phyloP scores from a whole-genome alignment of 352 stramenopile genomes.

The Phytophthora citricola region DNA sequence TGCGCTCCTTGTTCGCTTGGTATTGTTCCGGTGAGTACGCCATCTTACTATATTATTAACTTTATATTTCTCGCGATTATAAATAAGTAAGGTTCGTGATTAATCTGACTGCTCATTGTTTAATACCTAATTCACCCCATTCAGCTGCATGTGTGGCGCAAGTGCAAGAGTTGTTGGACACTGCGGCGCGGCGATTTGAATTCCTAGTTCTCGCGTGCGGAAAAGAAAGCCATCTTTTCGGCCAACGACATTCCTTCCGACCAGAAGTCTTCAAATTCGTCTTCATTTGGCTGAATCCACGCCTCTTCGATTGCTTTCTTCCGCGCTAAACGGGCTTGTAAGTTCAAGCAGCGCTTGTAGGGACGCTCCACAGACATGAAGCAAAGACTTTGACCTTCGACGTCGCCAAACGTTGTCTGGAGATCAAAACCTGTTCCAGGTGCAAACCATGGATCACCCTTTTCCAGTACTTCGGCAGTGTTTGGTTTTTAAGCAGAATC shows the following conservation, averaged over 20 bases:
- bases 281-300: constrained; percentile 27
- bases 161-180: no score
- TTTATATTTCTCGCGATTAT: no score
- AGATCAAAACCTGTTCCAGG: constrained; percentile 16
- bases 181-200: no score
- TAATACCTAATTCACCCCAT: no score
- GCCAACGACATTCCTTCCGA: constrained; percentile 24
- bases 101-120: no score
- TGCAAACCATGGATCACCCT: constrained; percentile 1
- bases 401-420: constrained; percentile 23
- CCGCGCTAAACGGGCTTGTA: constrained; percentile 21
- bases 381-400: constrained; percentile 14
- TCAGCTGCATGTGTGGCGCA: no score
- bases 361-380: constrained; percentile 21
- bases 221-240: constrained; percentile 26
- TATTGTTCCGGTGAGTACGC: no score
- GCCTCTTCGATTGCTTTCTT: constrained; percentile 16
- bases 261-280: constrained; percentile 27
- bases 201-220: neutral
- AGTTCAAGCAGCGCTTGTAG: constrained; percentile 29
- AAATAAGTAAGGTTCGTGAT: no score
- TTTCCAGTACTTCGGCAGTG: constrained; percentile 14
- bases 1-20: no score
- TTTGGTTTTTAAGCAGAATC: constrained; percentile 14
- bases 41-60: no score